Evolutionary conservation across 108 stramenopile species (phyloP).

Genomic region (Nannochloropsis salina): DNA sequence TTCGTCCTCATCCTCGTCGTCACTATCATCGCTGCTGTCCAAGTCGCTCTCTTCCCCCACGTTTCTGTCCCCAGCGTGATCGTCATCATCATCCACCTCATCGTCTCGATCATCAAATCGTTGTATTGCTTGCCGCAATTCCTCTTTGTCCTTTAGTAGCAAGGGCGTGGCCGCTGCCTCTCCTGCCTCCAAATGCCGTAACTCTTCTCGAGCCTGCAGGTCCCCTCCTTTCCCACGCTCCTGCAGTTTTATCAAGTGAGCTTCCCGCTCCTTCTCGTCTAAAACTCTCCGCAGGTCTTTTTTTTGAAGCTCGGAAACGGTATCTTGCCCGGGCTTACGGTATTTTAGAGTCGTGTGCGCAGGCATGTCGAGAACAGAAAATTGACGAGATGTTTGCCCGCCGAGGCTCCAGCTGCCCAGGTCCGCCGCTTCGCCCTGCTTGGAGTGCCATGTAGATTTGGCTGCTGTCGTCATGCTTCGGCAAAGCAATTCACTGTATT

Average conservation of each 20-base stretch:
- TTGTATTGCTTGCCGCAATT: background rate
- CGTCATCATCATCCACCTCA: constrained; percentile 37
- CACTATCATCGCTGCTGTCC: constrained; percentile 49
- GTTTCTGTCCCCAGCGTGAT: constrained; percentile 34
- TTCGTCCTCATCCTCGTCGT: constrained; percentile 56
- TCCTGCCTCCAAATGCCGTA: background rate
- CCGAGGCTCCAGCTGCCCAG: constrained; percentile 43
- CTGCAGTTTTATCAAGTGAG: constrained; percentile 15
- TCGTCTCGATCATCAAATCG: constrained; percentile 17
- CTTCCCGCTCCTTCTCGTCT: constrained; percentile 39
- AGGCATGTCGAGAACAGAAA: constrained; percentile 37
- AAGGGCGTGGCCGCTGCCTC: constrained; percentile 16
- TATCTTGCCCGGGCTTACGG: constrained; percentile 36
- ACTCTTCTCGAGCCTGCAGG: background rate
- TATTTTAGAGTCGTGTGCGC: constrained; percentile 41
- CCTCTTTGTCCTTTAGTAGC: background rate
- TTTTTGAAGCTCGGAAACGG: constrained; percentile 35
- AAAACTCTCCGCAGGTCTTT: constrained; percentile 30
- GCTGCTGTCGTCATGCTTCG: constrained; percentile 38
- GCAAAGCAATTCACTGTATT: background rate
- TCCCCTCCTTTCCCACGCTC: constrained; percentile 17
- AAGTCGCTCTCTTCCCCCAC: constrained; percentile 41
- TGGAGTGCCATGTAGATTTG: constrained; percentile 39
- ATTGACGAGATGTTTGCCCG: constrained; percentile 36
- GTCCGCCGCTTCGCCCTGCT: constrained; percentile 33